Base-by-base conservation (phyloP, 768 basidiomycete genomes). In the Coprinellus micaceus region DNA sequence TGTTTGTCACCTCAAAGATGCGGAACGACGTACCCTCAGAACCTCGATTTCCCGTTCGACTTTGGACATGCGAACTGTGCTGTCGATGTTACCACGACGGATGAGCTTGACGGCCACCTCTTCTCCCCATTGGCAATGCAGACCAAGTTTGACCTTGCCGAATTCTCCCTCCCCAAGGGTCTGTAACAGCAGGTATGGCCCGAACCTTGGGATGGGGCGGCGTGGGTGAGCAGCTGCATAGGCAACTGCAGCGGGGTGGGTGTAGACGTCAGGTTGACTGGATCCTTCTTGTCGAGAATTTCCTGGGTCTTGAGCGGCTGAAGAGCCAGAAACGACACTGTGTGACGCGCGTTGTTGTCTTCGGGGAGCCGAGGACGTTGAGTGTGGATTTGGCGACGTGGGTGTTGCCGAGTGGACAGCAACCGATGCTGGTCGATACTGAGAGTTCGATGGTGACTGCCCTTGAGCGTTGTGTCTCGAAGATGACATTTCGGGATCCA, bases 91-190 rank as follows among this genome's bases (percentile, higher is more conserved):
- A 29, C 94, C 94, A 53, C 94, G 77, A 53, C 94, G 82, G 64
- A 98, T 98, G 57, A 99, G 78, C 76, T 99, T 99, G 65, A 98
- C 94, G 12, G 96, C 96, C n/a, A 96, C 95, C 68, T 98, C 96
- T 70, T 97, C 94, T 28, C 93, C 94, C 86, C 90, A 97, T 61
- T 90, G 85, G 62, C 78, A 80, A 65, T 98, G 96, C 52, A 98
- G 78, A 4, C 96, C 96, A n/a, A 98, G 84, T 70, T 98, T 98
- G 74, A 98, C 95, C 70, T 98, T 98, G 45, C 94, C 95, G 67
- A 98, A 98, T 76, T 98, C 96, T 62, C 96, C 96, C 73, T 99
- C 96, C 44, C 97, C 97, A 19, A 99, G 80, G 0, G 97, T 98
- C 70, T 98, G 95, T 17, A 99, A 77, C 37, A 98, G 81, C 10